These are phyloP conservation scores for Tetragonia tetragonoides DNA, from an alignment of 148 eudicot genomes.

Conservation along the genomic window DNA sequence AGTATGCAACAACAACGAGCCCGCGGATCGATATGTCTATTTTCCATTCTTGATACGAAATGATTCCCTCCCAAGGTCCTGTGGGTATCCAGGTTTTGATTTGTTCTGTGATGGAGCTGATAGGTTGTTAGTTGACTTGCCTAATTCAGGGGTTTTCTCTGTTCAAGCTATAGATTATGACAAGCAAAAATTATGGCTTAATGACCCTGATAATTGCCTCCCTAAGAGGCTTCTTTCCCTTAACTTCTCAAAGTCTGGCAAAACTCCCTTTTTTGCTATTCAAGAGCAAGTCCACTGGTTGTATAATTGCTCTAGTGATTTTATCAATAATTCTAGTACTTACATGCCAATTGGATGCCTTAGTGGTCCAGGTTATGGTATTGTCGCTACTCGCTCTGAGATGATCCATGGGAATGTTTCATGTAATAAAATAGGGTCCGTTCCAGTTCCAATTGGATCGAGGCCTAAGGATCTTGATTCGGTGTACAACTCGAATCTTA, in stretches of 20 bases:
- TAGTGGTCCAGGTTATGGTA: slow-evolving; percentile 35
- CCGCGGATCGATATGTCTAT: slow-evolving; percentile 6
- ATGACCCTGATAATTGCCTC: slow-evolving; percentile 33
- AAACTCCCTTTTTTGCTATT: slow-evolving; percentile 19
- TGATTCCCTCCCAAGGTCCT: slow-evolving; percentile 20
- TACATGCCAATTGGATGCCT: slow-evolving; percentile 39
- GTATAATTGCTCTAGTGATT: slow-evolving; percentile 29
- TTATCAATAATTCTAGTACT: neutral
- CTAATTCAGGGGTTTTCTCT: slow-evolving; percentile 27
- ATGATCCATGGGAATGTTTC: neutral
- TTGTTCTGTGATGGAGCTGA: slow-evolving; percentile 19
- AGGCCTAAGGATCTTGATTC: neutral
- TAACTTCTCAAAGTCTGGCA: slow-evolving; percentile 6
- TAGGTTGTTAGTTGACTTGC: slow-evolving; percentile 16
- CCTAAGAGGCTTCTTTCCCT: slow-evolving; percentile 23
- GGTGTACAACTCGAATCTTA: slow-evolving; percentile 32
- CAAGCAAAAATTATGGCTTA: slow-evolving; percentile 24
- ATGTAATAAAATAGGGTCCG: slow-evolving; percentile 28
- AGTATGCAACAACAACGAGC: slow-evolving; percentile 27
- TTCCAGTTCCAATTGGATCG: slow-evolving; percentile 34
- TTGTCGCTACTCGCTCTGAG: slow-evolving; percentile 32
- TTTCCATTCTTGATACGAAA: slow-evolving; percentile 25
- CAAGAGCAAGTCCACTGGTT: slow-evolving; percentile 23
- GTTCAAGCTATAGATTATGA: slow-evolving; percentile 28
- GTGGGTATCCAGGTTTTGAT: slow-evolving; percentile 34